A percentile compares a stretch with the other conserved stretches of the same genome.
Conservation (phyloP, 305 asterid genomes). For the Withania somnifera region DNA sequence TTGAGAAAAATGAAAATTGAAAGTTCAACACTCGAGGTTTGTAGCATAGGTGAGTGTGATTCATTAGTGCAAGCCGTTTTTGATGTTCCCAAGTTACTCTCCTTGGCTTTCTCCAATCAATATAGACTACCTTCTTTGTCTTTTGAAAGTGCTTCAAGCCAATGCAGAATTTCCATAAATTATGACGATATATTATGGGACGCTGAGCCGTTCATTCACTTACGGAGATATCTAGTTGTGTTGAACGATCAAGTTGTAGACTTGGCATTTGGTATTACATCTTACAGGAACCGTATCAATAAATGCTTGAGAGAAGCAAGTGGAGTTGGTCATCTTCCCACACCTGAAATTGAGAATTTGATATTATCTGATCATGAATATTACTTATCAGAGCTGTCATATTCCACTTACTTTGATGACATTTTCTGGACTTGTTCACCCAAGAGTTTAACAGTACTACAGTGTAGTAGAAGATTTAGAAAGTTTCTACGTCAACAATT, state of each 20-base stretch:
- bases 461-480: neutral
- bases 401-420: neutral
- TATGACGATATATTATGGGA: neutral
- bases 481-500: neutral
- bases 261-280: too few species aligned
- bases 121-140: neutral
- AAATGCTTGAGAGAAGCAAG: neutral
- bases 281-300: neutral
- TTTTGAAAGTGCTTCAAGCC: neutral
- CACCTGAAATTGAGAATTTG: neutral
- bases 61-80: neutral
- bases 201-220: neutral
- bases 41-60: neutral
- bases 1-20: neutral
- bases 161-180: neutral
- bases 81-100: neutral
- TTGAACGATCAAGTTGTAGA: neutral
- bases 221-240: neutral
- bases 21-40: neutral
- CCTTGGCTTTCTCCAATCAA: neutral
- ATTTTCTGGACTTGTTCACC: neutral
- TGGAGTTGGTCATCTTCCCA: neutral
- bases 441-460: neutral
- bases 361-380: neutral
- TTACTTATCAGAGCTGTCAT: too few species aligned